Percentiles rank a stretch among this genome's conserved stretches.
Conservation (phyloP, 2,329 filamentous ascomycete species). For the Stagonosporopsis cucurbitacearum region DNA sequence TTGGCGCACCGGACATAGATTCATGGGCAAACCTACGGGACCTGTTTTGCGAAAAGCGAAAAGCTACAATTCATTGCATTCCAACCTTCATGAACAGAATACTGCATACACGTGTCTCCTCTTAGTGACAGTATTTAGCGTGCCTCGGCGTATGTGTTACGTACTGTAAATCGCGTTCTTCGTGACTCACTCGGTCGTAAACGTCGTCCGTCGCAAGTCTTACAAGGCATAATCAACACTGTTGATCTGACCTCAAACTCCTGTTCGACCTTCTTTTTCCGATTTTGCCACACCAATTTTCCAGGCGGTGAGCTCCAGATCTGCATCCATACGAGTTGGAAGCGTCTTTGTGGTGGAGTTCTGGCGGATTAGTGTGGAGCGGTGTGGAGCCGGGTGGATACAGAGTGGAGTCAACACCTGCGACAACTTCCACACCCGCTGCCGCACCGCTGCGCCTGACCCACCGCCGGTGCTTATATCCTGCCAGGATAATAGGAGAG, state of each 20-base stretch:
- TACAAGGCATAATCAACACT: neutral
- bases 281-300: slow-evolving; percentile 18
- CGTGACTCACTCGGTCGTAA: neutral
- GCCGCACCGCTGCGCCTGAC: slow-evolving; percentile 15
- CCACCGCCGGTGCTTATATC: slow-evolving; percentile 11
- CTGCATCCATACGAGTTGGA: slow-evolving; percentile 11
- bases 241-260: neutral
- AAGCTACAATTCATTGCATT: slow-evolving; percentile 15
- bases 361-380: slow-evolving; percentile 7
- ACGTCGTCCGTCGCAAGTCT: neutral
- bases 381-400: slow-evolving; percentile 13
- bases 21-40: slow-evolving; percentile 18
- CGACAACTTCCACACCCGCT: slow-evolving; percentile 18
- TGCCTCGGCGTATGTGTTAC: neutral
- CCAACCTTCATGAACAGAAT: slow-evolving; percentile 7
- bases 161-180: neutral
- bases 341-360: slow-evolving; percentile 6
- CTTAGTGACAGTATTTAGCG: neutral
- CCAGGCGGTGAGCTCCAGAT: slow-evolving; percentile 14
- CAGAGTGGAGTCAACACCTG: slow-evolving; percentile 13
- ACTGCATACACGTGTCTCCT: neutral
- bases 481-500: neutral
- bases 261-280: slow-evolving; percentile 10
- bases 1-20: slow-evolving; percentile 17
- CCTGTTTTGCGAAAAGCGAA: slow-evolving; percentile 13